Conservation (phyloP, 257 asterid species). For the Voacanga thouarsii region DNA sequence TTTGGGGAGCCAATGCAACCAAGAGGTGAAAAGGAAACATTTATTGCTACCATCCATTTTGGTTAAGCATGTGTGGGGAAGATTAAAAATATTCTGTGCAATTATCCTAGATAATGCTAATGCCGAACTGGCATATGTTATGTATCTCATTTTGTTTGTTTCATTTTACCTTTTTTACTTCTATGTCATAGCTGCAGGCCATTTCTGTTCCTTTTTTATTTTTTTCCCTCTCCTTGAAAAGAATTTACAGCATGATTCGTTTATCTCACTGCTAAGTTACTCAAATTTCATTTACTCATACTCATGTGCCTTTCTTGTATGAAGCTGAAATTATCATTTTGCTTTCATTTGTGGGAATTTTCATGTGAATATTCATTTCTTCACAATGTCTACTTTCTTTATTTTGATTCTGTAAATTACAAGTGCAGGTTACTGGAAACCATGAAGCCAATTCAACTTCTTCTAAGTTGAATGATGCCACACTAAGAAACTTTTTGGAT, state of each 20-base stretch:
- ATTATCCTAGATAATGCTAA: background rate
- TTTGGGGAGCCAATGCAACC: slow-evolving; percentile 28
- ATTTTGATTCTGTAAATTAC: slow-evolving; percentile 1
- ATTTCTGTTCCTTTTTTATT: too few species aligned
- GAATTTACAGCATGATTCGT: background rate
- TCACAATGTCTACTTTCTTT: background rate
- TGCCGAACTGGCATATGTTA: background rate
- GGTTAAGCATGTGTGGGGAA: background rate
- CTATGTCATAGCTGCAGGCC: too few species aligned
- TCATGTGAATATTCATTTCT: background rate
- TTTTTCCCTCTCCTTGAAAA: background rate
- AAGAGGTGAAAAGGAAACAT: slow-evolving; percentile 35
- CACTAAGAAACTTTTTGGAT: slow-evolving; percentile 21
- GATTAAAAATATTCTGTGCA: background rate
- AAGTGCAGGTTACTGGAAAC: slow-evolving; percentile 32
- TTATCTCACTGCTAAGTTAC: background rate
- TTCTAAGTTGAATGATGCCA: slow-evolving; percentile 21
- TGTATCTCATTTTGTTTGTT: too few species aligned
- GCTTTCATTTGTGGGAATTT: background rate
- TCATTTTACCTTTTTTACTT: background rate
- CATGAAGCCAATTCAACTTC: slow-evolving; percentile 32
- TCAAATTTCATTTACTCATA: background rate
- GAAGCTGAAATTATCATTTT: background rate
- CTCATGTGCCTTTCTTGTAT: background rate
- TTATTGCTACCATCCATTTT: too few species aligned